Evolutionary conservation across 768 basidiomycete species (phyloP).

Genomic region (Tulasnella calospora): DNA sequence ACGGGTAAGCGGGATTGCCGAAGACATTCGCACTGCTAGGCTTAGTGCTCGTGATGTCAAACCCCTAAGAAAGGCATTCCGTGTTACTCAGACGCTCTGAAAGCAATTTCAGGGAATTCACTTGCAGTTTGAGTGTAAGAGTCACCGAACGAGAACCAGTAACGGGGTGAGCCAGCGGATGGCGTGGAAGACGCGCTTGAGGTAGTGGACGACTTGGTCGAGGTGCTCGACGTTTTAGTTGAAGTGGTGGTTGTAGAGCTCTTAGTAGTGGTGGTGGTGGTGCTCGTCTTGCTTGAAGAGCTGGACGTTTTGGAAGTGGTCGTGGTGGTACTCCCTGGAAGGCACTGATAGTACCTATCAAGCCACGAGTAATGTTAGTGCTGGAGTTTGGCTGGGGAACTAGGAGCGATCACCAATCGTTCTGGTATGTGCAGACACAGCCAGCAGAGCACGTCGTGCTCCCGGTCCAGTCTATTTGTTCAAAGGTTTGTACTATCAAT

Average conservation of each 20-base stretch:
- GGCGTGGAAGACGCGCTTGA: slow-evolving; percentile 30
- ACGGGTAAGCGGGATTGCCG: background rate
- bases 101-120: background rate
- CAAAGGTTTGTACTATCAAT: background rate
- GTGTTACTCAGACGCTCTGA: background rate
- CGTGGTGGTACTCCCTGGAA: background rate
- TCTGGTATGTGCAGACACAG: slow-evolving; percentile 31
- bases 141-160: slow-evolving; percentile 49
- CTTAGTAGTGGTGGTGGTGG: background rate
- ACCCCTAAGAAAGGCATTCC: slow-evolving; percentile 35
- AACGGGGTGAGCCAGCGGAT: slow-evolving; percentile 37
- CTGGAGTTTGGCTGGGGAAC: no score
- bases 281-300: slow-evolving; percentile 20
- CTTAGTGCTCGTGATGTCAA: slow-evolving; percentile 38
- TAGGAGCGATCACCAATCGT: background rate
- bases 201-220: slow-evolving; percentile 23
- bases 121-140: slow-evolving; percentile 55
- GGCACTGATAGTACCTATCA: background rate
- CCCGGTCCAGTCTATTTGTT: slow-evolving; percentile 34
- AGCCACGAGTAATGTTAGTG: no score
- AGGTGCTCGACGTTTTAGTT: slow-evolving; percentile 18
- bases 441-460: slow-evolving; percentile 43
- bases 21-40: slow-evolving; percentile 41
- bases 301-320: slow-evolving; percentile 28
- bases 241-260: slow-evolving; percentile 26